Evolutionary conservation across 805 yeast species (phyloP), one percentile per base, ranked within the genome.

Genomic region (Saccharomycopsis malanga): DNA sequence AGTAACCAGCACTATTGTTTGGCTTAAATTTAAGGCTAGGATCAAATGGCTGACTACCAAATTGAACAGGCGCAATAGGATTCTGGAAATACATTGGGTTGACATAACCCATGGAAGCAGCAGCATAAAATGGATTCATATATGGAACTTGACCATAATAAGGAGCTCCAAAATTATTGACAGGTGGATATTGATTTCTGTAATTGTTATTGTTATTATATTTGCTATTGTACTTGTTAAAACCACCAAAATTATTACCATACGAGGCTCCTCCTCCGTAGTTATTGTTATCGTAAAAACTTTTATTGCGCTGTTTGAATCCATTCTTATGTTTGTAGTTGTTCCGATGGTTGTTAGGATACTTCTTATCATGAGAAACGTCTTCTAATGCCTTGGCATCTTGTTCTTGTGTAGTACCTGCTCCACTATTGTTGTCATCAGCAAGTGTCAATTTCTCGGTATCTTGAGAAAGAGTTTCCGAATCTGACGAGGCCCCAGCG

Each of bases 281-380:
- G 15, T 29, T 42, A 25, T 45, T 52, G 23, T 21, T 29, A 25
- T 46, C 39, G 40, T 40, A 34, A n/a, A n/a, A 32, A 32, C 17
- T 27, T 7, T 12, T 10, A 23, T 49, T 46, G 29, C 48, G 44
- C 46, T 50, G 45, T 46, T 56, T 50, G 40, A 23, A 46, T 39
- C 55, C 55, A 50, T 51, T 56, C 48, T 50, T 55, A 48, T 57
- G 57, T 45, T 57, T 57, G 22, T 50, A 53, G 47, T 48, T 49
- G 52, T 55, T 32, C 18, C 36, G 18, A 18, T 55, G 32, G 10
- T n/a, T 17, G 23, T 45, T 39, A 34, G 21, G 18, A 15, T 27
- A 12, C 12, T 27, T 27, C 10, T 27, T 7, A 27, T 27, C 12
- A 12, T 27, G 7, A n/a, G n/a, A n/a, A 27, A 27, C 30, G 10